phyloP scores from a whole-genome alignment of 495 filamentous ascomycete species.

The Trichoderma reesei region DNA sequence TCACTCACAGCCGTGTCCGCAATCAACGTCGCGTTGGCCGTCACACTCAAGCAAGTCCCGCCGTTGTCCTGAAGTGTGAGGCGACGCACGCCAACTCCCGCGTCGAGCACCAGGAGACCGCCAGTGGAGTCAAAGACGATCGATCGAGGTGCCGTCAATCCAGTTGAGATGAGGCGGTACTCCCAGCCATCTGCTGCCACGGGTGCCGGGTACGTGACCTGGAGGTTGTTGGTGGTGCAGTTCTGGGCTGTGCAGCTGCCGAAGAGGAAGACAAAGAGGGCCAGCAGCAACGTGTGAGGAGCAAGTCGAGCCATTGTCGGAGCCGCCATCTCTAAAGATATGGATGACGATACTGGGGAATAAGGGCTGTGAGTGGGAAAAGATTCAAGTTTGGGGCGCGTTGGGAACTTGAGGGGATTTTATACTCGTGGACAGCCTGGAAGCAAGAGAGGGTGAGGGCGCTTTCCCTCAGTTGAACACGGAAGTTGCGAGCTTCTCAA shows the following conservation, averaged over 20 bases:
- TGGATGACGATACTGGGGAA: too few species aligned
- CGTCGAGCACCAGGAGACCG: constrained; percentile 51
- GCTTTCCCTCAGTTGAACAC: too few species aligned
- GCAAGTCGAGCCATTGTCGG: too few species aligned
- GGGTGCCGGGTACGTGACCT: constrained; percentile 26
- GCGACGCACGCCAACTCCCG: constrained; percentile 42
- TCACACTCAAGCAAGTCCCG: constrained; percentile 31
- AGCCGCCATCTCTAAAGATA: too few species aligned
- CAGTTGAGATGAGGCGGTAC: constrained; percentile 44
- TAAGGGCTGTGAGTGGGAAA: too few species aligned
- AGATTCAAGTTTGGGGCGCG: too few species aligned
- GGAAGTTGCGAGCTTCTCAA: too few species aligned
- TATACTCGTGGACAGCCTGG: too few species aligned
- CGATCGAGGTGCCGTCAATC: constrained; percentile 44
- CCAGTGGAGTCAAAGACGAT: constrained; percentile 51
- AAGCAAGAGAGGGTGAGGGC: too few species aligned
- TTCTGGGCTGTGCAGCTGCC: constrained; percentile 4
- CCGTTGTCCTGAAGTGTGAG: constrained; percentile 40
- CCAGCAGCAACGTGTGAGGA: too few species aligned
- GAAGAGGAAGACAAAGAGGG: too few species aligned
- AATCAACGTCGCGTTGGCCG: constrained; percentile 22
- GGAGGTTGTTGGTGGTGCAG: constrained; percentile 21
- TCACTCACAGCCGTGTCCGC: constrained; percentile 30
- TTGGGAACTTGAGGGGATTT: too few species aligned
- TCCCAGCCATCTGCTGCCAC: constrained; percentile 48